Evolutionary conservation across 768 basidiomycete species (phyloP).

Genomic region (Mycena belliarum): DNA sequence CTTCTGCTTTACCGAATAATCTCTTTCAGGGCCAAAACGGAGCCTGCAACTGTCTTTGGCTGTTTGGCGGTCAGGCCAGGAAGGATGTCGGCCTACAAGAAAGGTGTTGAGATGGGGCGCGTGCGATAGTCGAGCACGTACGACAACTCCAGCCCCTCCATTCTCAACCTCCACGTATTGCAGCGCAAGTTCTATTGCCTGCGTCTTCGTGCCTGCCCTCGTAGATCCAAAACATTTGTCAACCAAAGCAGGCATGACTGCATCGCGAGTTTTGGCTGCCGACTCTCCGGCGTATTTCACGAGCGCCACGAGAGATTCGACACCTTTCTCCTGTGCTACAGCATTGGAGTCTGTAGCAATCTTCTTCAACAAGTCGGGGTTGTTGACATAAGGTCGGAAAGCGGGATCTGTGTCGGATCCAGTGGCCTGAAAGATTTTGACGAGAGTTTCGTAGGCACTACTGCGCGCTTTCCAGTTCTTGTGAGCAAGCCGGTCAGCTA

Average conservation of each 20-base stretch:
- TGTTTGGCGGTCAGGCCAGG: constrained; percentile 89
- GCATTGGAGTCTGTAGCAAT: constrained; percentile 90
- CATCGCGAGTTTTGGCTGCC: constrained; percentile 76
- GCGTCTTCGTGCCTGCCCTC: constrained; percentile 85
- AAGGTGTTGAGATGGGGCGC: constrained; percentile 11
- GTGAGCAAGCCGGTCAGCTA: constrained; percentile 81
- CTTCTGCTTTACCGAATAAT: constrained; percentile 60
- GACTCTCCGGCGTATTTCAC: constrained; percentile 92
- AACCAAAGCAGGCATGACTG: constrained; percentile 86
- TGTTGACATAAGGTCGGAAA: constrained; percentile 86
- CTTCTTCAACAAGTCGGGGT: constrained; percentile 79
- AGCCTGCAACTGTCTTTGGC: constrained; percentile 88
- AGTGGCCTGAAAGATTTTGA: constrained; percentile 84
- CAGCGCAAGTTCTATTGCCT: constrained; percentile 81
- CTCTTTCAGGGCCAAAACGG: constrained; percentile 78
- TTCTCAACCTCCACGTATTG: constrained; percentile 96
- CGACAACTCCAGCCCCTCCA: constrained; percentile 81
- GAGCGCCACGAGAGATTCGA: constrained; percentile 84
- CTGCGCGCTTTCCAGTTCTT: constrained; percentile 99
- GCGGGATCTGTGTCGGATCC: constrained; percentile 93
- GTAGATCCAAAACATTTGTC: constrained; percentile 95
- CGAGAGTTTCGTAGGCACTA: constrained; percentile 86
- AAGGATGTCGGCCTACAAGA: constrained; percentile 69
- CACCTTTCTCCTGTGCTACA: constrained; percentile 96
- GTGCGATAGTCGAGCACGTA: constrained; percentile 49